A percentile compares a stretch with the other conserved stretches of the same genome.
phyloP scores from a whole-genome alignment of 345 rosid genomes.

The Geranium brycei region DNA sequence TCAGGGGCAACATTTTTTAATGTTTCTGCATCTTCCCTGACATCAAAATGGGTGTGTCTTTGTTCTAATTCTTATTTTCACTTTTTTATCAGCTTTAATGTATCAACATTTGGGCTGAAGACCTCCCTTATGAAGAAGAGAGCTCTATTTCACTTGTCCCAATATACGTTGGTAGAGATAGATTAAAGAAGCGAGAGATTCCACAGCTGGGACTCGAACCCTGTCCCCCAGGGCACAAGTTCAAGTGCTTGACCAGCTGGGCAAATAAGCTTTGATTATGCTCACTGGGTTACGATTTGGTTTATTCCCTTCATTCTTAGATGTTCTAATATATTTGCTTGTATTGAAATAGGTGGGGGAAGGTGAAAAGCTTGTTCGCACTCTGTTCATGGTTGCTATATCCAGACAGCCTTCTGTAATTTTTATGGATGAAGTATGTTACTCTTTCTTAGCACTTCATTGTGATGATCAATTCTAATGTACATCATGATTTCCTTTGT shows the following conservation, averaged over 20 bases:
- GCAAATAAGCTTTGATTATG: neutral
- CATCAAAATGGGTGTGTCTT: slow-evolving; percentile 81
- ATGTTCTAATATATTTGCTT: slow-evolving; percentile 3
- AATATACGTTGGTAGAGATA: too few species aligned
- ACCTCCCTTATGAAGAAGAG: too few species aligned
- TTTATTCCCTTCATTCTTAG: slow-evolving; percentile 1
- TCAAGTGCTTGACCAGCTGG: too few species aligned
- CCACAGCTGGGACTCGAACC: too few species aligned
- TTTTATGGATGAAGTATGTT: slow-evolving; percentile 83
- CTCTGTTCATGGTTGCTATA: slow-evolving; percentile 80
- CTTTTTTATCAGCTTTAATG: neutral
- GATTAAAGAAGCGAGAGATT: too few species aligned
- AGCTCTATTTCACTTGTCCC: too few species aligned
- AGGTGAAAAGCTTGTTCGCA: slow-evolving; percentile 89
- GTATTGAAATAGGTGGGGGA: slow-evolving; percentile 65
- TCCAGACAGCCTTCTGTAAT: slow-evolving; percentile 92
- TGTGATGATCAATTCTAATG: neutral
- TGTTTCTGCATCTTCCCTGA: slow-evolving; percentile 87
- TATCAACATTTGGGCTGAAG: too few species aligned
- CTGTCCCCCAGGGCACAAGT: too few species aligned
- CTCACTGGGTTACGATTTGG: slow-evolving; percentile 3
- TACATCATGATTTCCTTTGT: neutral
- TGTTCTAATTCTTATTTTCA: neutral
- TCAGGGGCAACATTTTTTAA: slow-evolving; percentile 92
- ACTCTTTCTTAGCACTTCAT: slow-evolving; percentile 7